Evolutionary conservation across 164 flowering plant species (phyloP).

Genomic region (Akebia trifoliata): DNA sequence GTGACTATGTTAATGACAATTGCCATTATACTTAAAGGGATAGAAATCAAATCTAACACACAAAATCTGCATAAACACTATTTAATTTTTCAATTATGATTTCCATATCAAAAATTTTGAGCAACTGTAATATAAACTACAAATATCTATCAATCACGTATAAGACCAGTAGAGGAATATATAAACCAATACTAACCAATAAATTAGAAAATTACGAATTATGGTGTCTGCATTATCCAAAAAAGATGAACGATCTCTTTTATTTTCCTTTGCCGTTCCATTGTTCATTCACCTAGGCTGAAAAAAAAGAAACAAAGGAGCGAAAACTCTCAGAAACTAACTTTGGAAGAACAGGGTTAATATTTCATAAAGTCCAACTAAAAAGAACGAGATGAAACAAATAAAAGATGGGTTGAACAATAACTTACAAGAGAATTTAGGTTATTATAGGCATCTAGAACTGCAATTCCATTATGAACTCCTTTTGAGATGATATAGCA

Average conservation of each 20-base stretch:
- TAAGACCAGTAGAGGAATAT: neutral
- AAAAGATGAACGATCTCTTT: too few relatives aligned
- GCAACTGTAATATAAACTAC: neutral
- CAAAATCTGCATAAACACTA: too few relatives aligned
- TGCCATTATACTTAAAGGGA: too few relatives aligned
- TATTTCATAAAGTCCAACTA: neutral
- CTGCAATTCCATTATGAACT: neutral
- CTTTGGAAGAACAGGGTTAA: neutral
- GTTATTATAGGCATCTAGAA: neutral
- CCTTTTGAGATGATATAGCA: neutral
- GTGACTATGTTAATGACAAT: too few relatives aligned
- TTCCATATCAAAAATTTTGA: neutral
- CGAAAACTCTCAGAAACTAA: conserved; percentile 2
- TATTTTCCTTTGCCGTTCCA: neutral
- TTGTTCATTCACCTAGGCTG: neutral
- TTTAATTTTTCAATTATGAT: too few relatives aligned
- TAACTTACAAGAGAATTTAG: conserved; percentile 8
- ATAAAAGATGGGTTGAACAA: neutral
- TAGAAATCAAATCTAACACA: too few relatives aligned
- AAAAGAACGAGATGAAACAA: too few relatives aligned
- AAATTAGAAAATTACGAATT: neutral
- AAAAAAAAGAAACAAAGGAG: neutral
- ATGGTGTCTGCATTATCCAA: neutral
- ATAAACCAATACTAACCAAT: neutral
- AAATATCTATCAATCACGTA: neutral